These are phyloP conservation scores for Cercophora newfieldiana DNA, from an alignment of 495 filamentous ascomycete species.

Conservation along the genomic window DNA sequence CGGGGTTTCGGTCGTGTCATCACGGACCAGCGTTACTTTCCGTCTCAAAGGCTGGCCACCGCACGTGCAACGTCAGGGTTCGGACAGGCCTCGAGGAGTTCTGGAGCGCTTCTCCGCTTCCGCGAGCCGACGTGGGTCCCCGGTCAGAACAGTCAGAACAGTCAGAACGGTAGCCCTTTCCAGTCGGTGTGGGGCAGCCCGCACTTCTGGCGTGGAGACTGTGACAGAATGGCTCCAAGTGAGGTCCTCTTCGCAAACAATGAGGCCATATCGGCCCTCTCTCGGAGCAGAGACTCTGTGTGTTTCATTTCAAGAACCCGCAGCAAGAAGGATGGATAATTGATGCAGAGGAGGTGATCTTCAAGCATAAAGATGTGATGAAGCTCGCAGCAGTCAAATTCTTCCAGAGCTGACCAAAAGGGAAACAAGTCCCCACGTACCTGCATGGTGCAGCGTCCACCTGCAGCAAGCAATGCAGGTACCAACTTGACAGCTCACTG, in stretches of 20 bases:
- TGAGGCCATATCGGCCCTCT: neutral
- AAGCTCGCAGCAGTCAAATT: constrained; percentile 13
- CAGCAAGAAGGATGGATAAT: neutral
- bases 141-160: neutral
- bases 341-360: neutral
- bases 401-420: constrained; percentile 13
- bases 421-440: constrained; percentile 21
- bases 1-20: constrained; percentile 2
- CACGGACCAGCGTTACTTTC: constrained; percentile 1
- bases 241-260: neutral
- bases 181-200: neutral
- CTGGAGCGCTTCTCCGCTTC: constrained; percentile 18
- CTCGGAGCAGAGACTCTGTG: neutral
- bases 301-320: constrained; percentile 4
- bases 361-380: constrained; percentile 12
- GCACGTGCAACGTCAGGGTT: constrained; percentile 3
- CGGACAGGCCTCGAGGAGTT: neutral
- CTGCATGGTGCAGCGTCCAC: constrained; percentile 30
- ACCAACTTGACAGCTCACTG: constrained; percentile 12
- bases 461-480: constrained; percentile 22
- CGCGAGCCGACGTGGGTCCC: constrained; percentile 13
- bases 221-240: neutral
- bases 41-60: constrained; percentile 11
- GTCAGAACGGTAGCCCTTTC: neutral
- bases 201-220: neutral